Conservation (phyloP, 2,329 filamentous ascomycete genomes). For the Knufia fluminis region DNA sequence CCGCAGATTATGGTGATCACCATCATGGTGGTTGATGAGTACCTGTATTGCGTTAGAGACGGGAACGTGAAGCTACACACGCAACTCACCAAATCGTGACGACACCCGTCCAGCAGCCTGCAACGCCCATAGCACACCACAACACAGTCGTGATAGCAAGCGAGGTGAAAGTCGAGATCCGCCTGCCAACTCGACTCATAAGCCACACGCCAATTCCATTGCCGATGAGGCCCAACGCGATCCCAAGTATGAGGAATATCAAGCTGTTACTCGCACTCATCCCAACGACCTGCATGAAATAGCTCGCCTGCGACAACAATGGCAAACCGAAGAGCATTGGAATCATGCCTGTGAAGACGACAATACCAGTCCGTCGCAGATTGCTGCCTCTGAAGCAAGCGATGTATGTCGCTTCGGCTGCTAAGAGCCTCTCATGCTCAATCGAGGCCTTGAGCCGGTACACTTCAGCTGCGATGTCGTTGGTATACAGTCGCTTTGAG, state of each 20-base stretch:
- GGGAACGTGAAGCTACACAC: neutral
- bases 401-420: conserved; percentile 35
- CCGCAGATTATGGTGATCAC: conserved; percentile 38
- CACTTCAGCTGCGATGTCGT: conserved; percentile 25
- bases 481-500: conserved; percentile 42
- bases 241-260: conserved; percentile 39
- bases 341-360: conserved; percentile 34
- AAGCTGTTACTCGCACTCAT: conserved; percentile 27
- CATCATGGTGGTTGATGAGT: conserved; percentile 35
- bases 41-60: conserved; percentile 14
- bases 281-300: conserved; percentile 31
- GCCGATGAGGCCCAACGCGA: conserved; percentile 37
- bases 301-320: conserved; percentile 37
- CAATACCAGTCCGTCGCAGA: conserved; percentile 26
- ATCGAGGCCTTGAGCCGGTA: conserved; percentile 34
- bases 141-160: conserved; percentile 28
- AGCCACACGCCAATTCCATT: conserved; percentile 40
- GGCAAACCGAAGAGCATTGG: conserved; percentile 40
- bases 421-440: conserved; percentile 21
- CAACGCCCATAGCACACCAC: conserved; percentile 40
- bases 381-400: conserved; percentile 25
- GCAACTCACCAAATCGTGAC: conserved; percentile 30
- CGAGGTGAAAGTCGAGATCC: conserved; percentile 31
- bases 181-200: conserved; percentile 33
- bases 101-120: conserved; percentile 34